Conservation (phyloP, 2,329 filamentous ascomycete species). For the Hypoxylon sp. region DNA sequence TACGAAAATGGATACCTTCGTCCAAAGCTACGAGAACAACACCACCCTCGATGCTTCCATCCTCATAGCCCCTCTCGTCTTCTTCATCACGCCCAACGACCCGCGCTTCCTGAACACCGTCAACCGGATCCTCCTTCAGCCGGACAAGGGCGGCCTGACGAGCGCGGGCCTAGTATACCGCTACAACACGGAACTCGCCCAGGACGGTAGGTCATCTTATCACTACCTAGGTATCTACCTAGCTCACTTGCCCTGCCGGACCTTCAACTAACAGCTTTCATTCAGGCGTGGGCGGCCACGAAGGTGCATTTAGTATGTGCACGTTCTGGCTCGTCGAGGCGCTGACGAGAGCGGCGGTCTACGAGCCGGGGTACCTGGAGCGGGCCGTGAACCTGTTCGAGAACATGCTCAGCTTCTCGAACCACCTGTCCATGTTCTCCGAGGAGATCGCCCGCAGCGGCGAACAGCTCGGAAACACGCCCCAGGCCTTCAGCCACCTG, state of each 20-base stretch:
- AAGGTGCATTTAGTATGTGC: conserved; percentile 84
- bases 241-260: background rate
- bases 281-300: conserved; percentile 76
- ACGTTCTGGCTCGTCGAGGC: conserved; percentile 87
- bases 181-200: conserved; percentile 75
- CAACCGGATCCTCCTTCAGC: conserved; percentile 76
- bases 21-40: conserved; percentile 80
- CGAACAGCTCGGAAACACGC: conserved; percentile 83
- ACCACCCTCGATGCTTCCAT: conserved; percentile 79
- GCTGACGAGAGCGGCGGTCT: conserved; percentile 74
- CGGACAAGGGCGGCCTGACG: conserved; percentile 80
- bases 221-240: background rate
- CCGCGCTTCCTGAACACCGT: conserved; percentile 79
- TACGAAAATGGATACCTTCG: conserved; percentile 73
- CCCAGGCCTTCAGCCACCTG: conserved; percentile 82
- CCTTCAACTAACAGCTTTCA: conserved; percentile 9
- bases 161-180: conserved; percentile 81
- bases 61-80: conserved; percentile 80
- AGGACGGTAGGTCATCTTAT: conserved; percentile 68
- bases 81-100: conserved; percentile 83
- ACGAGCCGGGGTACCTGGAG: conserved; percentile 72
- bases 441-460: conserved; percentile 81
- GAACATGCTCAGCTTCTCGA: conserved; percentile 81
- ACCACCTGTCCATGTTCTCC: conserved; percentile 82
- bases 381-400: conserved; percentile 78